Percentiles rank a stretch among this genome's conserved stretches.
Conservation (phyloP, 2,329 filamentous ascomycete species). For the Bimuria novae-zelandiae region DNA sequence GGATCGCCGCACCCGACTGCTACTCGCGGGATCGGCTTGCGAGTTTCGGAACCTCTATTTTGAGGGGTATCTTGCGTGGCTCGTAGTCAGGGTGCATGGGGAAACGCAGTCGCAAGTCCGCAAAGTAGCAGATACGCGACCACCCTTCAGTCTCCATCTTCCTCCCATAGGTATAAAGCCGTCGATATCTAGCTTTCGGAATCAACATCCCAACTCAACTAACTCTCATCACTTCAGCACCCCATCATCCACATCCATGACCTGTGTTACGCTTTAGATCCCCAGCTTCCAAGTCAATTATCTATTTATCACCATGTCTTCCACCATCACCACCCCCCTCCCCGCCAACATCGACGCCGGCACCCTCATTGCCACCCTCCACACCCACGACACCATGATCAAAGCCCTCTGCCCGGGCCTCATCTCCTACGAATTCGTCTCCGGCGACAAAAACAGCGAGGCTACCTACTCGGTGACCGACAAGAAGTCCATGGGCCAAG, state of each 20-base stretch:
- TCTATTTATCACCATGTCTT: slow-evolving; percentile 38
- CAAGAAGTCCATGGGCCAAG: slow-evolving; percentile 47
- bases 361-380: slow-evolving; percentile 41
- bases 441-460: slow-evolving; percentile 33
- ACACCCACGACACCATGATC: slow-evolving; percentile 49
- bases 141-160: no score
- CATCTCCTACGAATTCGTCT: slow-evolving; percentile 39
- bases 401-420: slow-evolving; percentile 44
- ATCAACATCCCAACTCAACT: background rate
- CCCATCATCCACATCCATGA: background rate
- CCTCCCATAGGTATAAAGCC: background rate
- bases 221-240: no score
- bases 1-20: background rate
- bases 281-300: background rate
- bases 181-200: background rate
- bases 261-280: background rate
- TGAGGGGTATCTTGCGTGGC: background rate
- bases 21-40: background rate
- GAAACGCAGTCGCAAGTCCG: no score
- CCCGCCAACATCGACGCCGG: slow-evolving; percentile 27
- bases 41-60: background rate
- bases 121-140: no score
- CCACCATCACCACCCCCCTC: slow-evolving; percentile 45
- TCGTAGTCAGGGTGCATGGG: background rate
- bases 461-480: slow-evolving; percentile 46